These are phyloP conservation scores for Rhizoctonia solani DNA, from an alignment of 1,284 basidiomycete genomes.

Conservation along the genomic window DNA sequence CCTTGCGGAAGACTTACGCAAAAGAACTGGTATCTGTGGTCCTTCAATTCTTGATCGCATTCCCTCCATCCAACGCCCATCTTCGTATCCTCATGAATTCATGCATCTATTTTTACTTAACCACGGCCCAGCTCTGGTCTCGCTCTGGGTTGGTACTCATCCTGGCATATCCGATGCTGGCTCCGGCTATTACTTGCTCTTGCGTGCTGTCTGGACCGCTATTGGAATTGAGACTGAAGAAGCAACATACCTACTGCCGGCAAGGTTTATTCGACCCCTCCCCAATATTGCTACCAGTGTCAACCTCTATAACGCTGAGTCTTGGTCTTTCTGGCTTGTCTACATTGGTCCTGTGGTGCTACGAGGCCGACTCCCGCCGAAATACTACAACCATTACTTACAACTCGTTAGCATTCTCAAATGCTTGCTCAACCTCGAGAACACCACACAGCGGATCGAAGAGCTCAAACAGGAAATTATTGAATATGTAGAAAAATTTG, in stretches of 20 bases:
- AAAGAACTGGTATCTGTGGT: conserved; percentile 34
- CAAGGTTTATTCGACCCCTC: conserved; percentile 43
- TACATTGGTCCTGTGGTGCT: conserved; percentile 45
- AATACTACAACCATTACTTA: conserved; percentile 44
- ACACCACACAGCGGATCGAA: conserved; percentile 40
- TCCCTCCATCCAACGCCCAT: conserved; percentile 18
- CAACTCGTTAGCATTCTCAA: conserved; percentile 42
- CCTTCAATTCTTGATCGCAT: conserved; percentile 15
- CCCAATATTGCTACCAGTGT: conserved; percentile 43
- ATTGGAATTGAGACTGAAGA: conserved; percentile 44
- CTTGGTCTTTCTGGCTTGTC: conserved; percentile 48
- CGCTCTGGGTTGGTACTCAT: conserved; percentile 32
- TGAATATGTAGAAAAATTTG: neutral
- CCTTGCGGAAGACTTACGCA: neutral
- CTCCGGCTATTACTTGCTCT: neutral
- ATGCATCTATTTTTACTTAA: conserved; percentile 39
- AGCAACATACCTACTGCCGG: conserved; percentile 43
- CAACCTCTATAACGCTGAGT: conserved; percentile 45
- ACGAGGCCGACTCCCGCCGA: conserved; percentile 39
- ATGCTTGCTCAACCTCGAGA: conserved; percentile 37
- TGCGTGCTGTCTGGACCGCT: neutral
- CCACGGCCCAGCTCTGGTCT: conserved; percentile 10
- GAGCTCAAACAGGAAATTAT: conserved; percentile 33
- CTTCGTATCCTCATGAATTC: conserved; percentile 37
- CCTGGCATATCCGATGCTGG: conserved; percentile 1